Evolutionary conservation across 495 filamentous ascomycete species (phyloP).

Genomic region (Penicillium bialowiezense): DNA sequence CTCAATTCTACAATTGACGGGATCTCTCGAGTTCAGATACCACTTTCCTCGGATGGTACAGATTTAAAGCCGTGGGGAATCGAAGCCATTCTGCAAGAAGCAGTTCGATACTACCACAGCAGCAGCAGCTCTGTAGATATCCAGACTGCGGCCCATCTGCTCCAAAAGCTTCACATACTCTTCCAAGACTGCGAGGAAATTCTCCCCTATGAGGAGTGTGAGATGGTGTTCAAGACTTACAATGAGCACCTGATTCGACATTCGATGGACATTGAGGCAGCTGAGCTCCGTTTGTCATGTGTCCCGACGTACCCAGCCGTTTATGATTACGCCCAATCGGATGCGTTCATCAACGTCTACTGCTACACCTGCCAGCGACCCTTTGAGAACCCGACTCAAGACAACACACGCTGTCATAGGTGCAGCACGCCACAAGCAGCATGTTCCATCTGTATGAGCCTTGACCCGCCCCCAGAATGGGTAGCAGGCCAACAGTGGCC

Average conservation of each 20-base stretch:
- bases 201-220: slow-evolving; percentile 40
- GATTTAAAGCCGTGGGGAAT: slow-evolving; percentile 48
- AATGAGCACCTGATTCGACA: slow-evolving; percentile 62
- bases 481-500: slow-evolving; percentile 25
- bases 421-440: slow-evolving; percentile 43
- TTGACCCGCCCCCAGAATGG: slow-evolving; percentile 50
- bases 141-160: slow-evolving; percentile 46
- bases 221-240: slow-evolving; percentile 59
- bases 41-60: slow-evolving; percentile 27
- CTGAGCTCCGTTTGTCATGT: slow-evolving; percentile 65
- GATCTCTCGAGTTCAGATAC: slow-evolving; percentile 27
- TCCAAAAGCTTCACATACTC: slow-evolving; percentile 43
- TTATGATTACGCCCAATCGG: slow-evolving; percentile 54
- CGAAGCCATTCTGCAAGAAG: slow-evolving; percentile 42
- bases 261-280: slow-evolving; percentile 64
- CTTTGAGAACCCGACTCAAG: slow-evolving; percentile 41
- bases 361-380: slow-evolving; percentile 47
- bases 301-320: slow-evolving; percentile 59
- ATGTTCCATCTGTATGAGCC: slow-evolving; percentile 45
- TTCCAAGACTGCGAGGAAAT: slow-evolving; percentile 42
- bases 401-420: slow-evolving; percentile 43
- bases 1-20: slow-evolving; percentile 16
- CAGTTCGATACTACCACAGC: slow-evolving; percentile 45
- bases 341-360: slow-evolving; percentile 45
- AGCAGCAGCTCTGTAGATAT: slow-evolving; percentile 38